Conservation (phyloP, 1,284 basidiomycete genomes). For the Heterobasidion annosum region DNA sequence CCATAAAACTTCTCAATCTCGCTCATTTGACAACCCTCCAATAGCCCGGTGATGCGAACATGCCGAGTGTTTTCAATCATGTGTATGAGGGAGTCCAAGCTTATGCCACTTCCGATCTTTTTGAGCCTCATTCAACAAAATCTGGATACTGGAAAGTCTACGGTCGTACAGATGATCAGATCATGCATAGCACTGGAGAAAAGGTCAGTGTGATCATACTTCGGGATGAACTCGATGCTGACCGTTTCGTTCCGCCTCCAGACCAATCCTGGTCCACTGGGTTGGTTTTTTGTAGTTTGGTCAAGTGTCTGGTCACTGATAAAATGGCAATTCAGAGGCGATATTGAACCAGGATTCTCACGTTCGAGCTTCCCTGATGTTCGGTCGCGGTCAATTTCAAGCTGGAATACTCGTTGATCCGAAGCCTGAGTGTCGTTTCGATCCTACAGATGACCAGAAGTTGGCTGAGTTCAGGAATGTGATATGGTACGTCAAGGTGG, state of each 20-base stretch:
- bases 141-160: constrained; percentile 28
- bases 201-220: constrained; percentile 20
- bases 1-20: no score
- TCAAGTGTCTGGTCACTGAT: neutral
- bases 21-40: neutral
- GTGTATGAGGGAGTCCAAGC: constrained; percentile 12
- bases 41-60: constrained; percentile 3
- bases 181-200: constrained; percentile 34
- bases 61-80: constrained; percentile 12
- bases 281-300: neutral
- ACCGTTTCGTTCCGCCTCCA: constrained; percentile 4
- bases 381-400: constrained; percentile 27
- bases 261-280: constrained; percentile 30
- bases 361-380: constrained; percentile 22
- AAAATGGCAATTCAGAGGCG: constrained; percentile 5
- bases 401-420: constrained; percentile 29
- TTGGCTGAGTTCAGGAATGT: constrained; percentile 17
- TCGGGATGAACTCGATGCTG: neutral
- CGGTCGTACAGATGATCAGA: constrained; percentile 34
- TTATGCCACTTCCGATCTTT: constrained; percentile 26
- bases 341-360: constrained; percentile 17
- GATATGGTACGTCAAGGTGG: constrained; percentile 18
- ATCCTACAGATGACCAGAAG: constrained; percentile 14
- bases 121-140: constrained; percentile 30
- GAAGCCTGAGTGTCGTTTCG: constrained; percentile 13